These are phyloP conservation scores for Tylopilus sp. DNA, from an alignment of 1,284 basidiomycete species.

Conservation along the genomic window DNA sequence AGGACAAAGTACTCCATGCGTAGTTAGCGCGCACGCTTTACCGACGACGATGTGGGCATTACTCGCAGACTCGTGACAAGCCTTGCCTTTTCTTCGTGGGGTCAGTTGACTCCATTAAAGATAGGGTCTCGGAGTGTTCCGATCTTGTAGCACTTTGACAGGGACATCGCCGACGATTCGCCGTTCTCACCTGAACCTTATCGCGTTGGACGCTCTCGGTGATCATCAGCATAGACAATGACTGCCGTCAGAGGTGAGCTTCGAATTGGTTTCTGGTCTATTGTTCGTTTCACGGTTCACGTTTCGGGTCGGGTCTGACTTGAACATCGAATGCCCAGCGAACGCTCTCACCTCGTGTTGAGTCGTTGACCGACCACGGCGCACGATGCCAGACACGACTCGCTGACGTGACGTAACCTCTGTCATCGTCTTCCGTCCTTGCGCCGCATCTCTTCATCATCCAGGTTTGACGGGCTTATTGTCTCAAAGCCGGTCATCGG, in stretches of 20 bases:
- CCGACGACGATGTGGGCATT: not conserved
- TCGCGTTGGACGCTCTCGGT: not conserved
- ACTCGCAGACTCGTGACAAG: slow-evolving; percentile 4
- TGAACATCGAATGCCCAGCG: not conserved
- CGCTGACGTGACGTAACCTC: not conserved
- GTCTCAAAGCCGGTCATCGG: not conserved
- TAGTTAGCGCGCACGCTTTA: not conserved
- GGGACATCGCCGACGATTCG: no score
- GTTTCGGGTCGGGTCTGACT: not conserved
- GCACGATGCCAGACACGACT: not conserved
- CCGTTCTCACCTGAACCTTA: not conserved
- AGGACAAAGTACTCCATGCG: not conserved
- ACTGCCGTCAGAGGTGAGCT: not conserved
- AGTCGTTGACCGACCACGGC: not conserved
- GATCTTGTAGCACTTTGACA: not conserved
- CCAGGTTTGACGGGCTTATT: not conserved
- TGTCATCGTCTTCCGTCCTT: not conserved
- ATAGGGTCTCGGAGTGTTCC: not conserved
- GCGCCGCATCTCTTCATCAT: not conserved
- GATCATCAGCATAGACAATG: not conserved
- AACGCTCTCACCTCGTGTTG: not conserved
- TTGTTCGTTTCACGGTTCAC: not conserved
- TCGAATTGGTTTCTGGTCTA: not conserved
- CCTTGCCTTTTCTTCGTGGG: not conserved
- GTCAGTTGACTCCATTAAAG: not conserved